Evolutionary conservation across 441 rosid species (phyloP).

Genomic region (Pelargonium fulgidum): DNA sequence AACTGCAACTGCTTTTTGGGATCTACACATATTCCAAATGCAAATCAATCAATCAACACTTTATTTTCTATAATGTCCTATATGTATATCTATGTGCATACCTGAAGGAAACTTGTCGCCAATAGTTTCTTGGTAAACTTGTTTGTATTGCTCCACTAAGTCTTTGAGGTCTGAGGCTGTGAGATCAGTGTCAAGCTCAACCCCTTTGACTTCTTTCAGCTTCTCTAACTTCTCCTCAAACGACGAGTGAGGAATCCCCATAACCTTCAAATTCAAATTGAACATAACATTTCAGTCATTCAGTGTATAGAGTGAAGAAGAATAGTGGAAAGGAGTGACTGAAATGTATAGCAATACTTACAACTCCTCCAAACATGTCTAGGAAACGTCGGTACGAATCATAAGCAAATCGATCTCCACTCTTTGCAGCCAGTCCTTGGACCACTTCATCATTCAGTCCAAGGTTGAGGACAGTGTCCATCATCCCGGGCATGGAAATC

Average conservation of each 20-base stretch:
- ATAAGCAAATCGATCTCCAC: conserved; percentile 87
- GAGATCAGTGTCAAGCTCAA: conserved; percentile 58
- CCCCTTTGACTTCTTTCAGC: conserved; percentile 59
- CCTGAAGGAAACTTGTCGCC: conserved; percentile 86
- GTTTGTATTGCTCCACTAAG: conserved; percentile 76
- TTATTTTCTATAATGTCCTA: too few relatives aligned
- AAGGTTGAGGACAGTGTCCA: conserved; percentile 95
- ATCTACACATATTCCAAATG: conserved; percentile 32
- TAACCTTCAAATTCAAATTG: conserved; percentile 42
- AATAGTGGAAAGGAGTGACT: neutral
- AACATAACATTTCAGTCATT: neutral
- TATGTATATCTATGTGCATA: conserved; percentile 14
- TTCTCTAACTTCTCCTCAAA: conserved; percentile 73
- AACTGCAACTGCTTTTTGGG: conserved; percentile 67
- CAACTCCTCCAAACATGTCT: conserved; percentile 91
- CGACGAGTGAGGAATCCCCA: conserved; percentile 76
- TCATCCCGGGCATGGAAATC: conserved; percentile 99
- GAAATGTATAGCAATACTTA: conserved; percentile 33
- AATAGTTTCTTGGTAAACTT: conserved; percentile 53
- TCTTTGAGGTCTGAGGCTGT: conserved; percentile 69
- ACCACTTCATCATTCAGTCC: conserved; percentile 83
- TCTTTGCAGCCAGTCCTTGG: conserved; percentile 61
- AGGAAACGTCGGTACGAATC: conserved; percentile 87
- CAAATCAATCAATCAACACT: neutral
- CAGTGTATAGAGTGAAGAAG: too few relatives aligned